Evolutionary conservation across 1,284 basidiomycete species (phyloP).

Genomic region (Cystobasidium slooffiae): DNA sequence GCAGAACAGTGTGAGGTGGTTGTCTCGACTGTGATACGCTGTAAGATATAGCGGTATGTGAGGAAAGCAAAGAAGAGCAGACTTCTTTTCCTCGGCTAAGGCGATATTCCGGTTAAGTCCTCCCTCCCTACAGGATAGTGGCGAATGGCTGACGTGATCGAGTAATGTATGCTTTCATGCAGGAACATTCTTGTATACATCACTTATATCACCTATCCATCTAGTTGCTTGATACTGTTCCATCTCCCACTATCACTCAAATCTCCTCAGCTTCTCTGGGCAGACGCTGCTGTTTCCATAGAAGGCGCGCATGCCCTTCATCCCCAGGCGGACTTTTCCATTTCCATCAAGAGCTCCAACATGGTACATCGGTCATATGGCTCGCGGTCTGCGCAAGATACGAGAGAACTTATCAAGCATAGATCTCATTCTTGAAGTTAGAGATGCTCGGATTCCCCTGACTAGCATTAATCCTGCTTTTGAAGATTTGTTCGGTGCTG

Average conservation of each 20-base stretch:
- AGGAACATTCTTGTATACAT: too few relatives aligned
- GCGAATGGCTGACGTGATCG: too few relatives aligned
- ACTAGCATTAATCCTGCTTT: constrained; percentile 90
- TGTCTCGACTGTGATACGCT: too few relatives aligned
- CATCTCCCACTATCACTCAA: neutral
- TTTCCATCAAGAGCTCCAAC: constrained; percentile 68
- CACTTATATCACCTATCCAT: too few relatives aligned
- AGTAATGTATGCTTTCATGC: too few relatives aligned
- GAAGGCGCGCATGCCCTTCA: constrained; percentile 53
- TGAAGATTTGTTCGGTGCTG: constrained; percentile 63
- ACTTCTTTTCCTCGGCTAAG: too few relatives aligned
- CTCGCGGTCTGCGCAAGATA: constrained; percentile 76
- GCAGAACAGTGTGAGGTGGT: neutral
- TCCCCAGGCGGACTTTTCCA: constrained; percentile 57
- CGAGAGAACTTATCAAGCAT: constrained; percentile 77
- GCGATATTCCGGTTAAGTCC: too few relatives aligned
- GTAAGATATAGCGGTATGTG: too few relatives aligned
- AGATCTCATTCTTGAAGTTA: constrained; percentile 89
- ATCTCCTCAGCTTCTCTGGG: neutral
- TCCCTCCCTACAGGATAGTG: too few relatives aligned
- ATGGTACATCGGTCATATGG: constrained; percentile 99
- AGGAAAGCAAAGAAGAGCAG: too few relatives aligned
- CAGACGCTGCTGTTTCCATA: neutral
- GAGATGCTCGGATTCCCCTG: constrained; percentile 88
- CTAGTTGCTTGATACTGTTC: too few relatives aligned